Conservation (phyloP, 441 rosid species). For the Hura crepitans region DNA sequence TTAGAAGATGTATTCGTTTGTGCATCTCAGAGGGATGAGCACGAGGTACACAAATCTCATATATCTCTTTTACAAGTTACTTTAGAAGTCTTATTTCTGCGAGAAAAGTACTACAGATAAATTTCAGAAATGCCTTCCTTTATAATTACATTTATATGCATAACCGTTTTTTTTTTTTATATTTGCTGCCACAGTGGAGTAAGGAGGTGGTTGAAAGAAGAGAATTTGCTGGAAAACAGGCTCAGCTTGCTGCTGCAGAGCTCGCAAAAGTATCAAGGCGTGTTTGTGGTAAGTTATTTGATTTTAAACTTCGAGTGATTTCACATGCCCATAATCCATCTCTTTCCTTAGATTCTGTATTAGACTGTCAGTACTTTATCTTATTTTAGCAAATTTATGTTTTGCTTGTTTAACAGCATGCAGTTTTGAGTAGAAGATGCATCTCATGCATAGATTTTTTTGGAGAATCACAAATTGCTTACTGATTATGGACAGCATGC, state of each 20-base stretch:
- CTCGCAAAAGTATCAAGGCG: slow-evolving; percentile 74
- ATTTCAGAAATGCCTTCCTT: not conserved
- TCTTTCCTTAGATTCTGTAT: not conserved
- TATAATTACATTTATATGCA: not conserved
- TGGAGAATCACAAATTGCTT: not conserved
- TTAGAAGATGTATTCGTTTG: slow-evolving; percentile 73
- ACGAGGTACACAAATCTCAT: slow-evolving; percentile 43
- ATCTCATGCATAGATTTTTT: not conserved
- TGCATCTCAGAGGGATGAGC: slow-evolving; percentile 68
- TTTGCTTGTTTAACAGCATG: not conserved
- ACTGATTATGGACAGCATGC: not conserved
- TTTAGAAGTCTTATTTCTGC: not conserved
- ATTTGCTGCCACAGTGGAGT: slow-evolving; percentile 53
- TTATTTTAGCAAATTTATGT: not conserved
- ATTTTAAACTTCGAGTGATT: not conserved
- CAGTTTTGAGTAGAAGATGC: not conserved
- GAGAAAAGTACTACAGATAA: not conserved
- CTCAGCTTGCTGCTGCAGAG: slow-evolving; percentile 91
- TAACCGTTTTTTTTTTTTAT: not conserved
- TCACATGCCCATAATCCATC: not conserved
- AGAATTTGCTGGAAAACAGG: slow-evolving; percentile 83
- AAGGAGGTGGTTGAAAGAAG: slow-evolving; percentile 70
- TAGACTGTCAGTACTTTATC: not conserved
- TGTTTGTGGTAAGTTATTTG: slow-evolving; percentile 55
- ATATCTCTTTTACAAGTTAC: not conserved